Evolutionary conservation across 306 rosid species (phyloP).

Genomic region (Chamaecrista fasciculata): DNA sequence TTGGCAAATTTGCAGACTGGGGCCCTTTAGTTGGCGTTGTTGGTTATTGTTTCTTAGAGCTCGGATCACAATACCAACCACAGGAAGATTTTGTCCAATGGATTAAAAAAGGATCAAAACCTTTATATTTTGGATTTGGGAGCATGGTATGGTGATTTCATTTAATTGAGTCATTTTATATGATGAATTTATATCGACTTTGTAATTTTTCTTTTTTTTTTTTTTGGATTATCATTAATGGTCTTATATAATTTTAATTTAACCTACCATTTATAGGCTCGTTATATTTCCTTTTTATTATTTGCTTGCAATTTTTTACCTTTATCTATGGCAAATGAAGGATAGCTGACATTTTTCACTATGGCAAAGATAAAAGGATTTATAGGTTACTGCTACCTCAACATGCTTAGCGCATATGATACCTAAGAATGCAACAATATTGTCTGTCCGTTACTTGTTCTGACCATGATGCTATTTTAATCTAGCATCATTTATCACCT

Average conservation of each 20-base stretch:
- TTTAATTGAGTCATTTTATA: slow-evolving; percentile 10
- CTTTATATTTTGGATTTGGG: slow-evolving; percentile 92
- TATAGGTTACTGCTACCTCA: not conserved
- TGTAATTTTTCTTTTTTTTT: not conserved
- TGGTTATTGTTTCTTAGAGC: slow-evolving; percentile 87
- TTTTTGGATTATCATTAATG: not conserved
- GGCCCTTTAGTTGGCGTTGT: slow-evolving; percentile 89
- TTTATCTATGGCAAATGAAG: slow-evolving; percentile 14
- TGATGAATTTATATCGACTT: slow-evolving; percentile 12
- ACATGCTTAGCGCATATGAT: slow-evolving; percentile 1
- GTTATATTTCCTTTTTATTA: not conserved
- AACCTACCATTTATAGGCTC: not conserved
- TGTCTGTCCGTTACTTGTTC: not conserved
- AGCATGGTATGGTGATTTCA: slow-evolving; percentile 79
- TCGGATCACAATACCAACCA: slow-evolving; percentile 75
- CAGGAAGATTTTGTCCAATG: slow-evolving; percentile 68
- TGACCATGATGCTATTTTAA: not conserved
- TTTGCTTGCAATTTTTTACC: not conserved
- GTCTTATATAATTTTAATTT: not conserved
- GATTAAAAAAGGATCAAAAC: slow-evolving; percentile 76
- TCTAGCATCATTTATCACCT: not conserved
- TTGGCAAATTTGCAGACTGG: slow-evolving; percentile 74
- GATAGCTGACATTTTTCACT: not conserved
- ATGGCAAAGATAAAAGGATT: not conserved
- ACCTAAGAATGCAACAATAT: not conserved